These are phyloP conservation scores for Penicillium concentricum DNA, from an alignment of 2,329 filamentous ascomycete species.

Conservation along the genomic window DNA sequence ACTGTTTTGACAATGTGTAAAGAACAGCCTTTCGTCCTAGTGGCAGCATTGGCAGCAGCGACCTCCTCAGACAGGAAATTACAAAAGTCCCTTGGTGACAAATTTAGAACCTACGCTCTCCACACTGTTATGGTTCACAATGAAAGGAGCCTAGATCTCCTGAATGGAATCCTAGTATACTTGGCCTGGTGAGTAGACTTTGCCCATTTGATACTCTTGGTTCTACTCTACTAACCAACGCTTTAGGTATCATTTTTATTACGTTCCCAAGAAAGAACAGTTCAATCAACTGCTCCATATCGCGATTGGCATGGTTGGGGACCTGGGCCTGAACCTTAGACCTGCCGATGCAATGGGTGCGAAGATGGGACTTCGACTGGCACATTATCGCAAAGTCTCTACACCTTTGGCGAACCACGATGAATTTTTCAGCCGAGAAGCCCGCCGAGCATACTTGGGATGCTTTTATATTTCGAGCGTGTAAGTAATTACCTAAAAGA, in stretches of 20 bases:
- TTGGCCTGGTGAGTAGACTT: background rate
- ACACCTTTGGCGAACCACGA: background rate
- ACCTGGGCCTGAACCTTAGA: background rate
- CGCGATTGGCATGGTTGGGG: background rate
- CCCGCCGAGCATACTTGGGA: background rate
- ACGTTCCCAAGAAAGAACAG: background rate
- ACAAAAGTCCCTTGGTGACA: background rate
- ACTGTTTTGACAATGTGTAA: background rate
- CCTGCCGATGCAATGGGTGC: background rate
- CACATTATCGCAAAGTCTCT: background rate
- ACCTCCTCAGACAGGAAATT: background rate
- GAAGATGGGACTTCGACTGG: background rate
- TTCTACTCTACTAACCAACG: background rate
- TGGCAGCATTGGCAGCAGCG: background rate
- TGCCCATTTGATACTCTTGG: background rate
- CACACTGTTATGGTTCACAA: background rate
- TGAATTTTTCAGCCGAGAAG: background rate
- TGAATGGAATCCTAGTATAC: background rate
- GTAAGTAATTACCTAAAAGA: background rate
- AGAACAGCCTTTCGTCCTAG: background rate
- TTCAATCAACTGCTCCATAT: background rate
- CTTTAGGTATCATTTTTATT: background rate
- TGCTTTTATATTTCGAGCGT: background rate
- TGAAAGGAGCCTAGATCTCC: constrained; percentile 1
- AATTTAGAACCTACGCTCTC: background rate